These are phyloP conservation scores for Hemerocallis citrina DNA, from an alignment of 106 monocot species.

Conservation along the genomic window DNA sequence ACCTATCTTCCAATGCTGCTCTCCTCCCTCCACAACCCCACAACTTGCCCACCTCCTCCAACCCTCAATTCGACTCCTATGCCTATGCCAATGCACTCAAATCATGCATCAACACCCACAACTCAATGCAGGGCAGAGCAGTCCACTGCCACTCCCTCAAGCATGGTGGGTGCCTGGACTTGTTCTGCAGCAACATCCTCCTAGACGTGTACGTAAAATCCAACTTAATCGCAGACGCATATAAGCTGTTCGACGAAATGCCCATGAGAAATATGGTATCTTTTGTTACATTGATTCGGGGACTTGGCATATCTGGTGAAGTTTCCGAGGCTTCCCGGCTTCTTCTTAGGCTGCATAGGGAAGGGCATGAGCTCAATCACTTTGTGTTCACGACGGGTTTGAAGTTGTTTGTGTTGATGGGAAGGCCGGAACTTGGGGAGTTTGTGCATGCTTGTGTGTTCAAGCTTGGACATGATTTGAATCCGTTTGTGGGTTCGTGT, in stretches of 20 bases:
- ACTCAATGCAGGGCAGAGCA: slow-evolving; percentile 23
- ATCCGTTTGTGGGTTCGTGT: slow-evolving; percentile 53
- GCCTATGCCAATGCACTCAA: slow-evolving; percentile 33
- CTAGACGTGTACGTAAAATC: slow-evolving; percentile 58
- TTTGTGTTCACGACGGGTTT: slow-evolving; percentile 65
- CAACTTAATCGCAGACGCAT: slow-evolving; percentile 16
- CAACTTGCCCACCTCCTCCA: too few species aligned
- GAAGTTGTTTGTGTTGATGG: slow-evolving; percentile 46
- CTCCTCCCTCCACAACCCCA: too few species aligned
- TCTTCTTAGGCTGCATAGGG: slow-evolving; percentile 40
- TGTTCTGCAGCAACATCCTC: slow-evolving; percentile 64
- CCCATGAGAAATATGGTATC: slow-evolving; percentile 53
- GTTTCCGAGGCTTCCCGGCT: slow-evolving; percentile 27
- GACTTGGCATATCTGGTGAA: slow-evolving; percentile 15
- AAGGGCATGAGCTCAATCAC: slow-evolving; percentile 63
- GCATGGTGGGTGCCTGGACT: slow-evolving; percentile 40
- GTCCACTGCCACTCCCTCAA: slow-evolving; percentile 61
- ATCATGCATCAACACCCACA: slow-evolving; percentile 28
- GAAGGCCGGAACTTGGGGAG: slow-evolving; percentile 27
- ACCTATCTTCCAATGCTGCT: too few species aligned
- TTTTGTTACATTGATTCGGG: slow-evolving; percentile 71
- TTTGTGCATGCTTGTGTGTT: slow-evolving; percentile 40
- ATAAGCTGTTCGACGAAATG: slow-evolving; percentile 68
- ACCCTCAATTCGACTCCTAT: slow-evolving; percentile 33
- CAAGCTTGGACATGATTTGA: slow-evolving; percentile 49